phyloP scores from a whole-genome alignment of 176 grass and related monocot species.

The Zoysia japonica region DNA sequence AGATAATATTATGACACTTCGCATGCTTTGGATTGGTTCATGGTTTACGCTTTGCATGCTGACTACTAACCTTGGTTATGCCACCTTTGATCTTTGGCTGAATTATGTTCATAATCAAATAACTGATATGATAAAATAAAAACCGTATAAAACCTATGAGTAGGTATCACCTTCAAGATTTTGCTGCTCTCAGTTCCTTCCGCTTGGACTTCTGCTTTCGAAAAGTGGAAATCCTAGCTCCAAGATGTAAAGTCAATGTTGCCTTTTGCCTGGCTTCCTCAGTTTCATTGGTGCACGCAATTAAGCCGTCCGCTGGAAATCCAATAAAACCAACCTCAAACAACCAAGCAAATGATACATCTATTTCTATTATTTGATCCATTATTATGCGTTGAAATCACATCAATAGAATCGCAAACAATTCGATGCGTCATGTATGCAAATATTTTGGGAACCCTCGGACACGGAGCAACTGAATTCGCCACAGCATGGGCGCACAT shows the following conservation, averaged over 20 bases:
- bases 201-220: neutral
- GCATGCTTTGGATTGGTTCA: no score
- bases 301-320: neutral
- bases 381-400: neutral
- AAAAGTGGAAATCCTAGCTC: neutral
- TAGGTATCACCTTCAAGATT: neutral
- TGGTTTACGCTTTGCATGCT: neutral
- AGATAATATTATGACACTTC: no score
- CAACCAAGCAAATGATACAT: neutral
- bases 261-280: slow-evolving; percentile 21
- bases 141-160: neutral
- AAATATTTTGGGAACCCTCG: no score
- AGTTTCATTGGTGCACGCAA: neutral
- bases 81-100: neutral
- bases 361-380: slow-evolving; percentile 9
- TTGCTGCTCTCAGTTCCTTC: slow-evolving; percentile 12
- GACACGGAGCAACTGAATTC: neutral
- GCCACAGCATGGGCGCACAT: neutral
- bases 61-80: neutral
- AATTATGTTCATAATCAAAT: neutral
- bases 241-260: slow-evolving; percentile 42
- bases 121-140: no score
- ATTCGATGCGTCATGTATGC: neutral
- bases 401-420: neutral
- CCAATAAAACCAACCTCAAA: neutral